Evolutionary conservation across 1,139 yeast genomes (phyloP).

Genomic region (Sugiyamaella pinicola): DNA sequence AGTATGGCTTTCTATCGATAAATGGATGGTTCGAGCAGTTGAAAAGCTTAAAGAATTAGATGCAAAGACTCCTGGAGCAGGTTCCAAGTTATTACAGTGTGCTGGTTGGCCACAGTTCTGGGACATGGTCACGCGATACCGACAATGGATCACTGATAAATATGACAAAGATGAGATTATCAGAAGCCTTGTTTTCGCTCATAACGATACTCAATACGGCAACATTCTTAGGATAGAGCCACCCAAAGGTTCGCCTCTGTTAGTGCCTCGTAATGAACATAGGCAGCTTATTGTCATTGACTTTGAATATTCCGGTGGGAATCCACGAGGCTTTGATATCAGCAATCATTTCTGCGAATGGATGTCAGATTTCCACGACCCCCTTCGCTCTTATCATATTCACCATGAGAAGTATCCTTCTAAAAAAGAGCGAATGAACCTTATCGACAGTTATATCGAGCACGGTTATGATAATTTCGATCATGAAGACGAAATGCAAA

Average conservation of each 20-base stretch:
- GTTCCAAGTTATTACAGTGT: slow-evolving; percentile 37
- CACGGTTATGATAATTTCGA: slow-evolving; percentile 43
- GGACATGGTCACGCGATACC: slow-evolving; percentile 52
- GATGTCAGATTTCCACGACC: slow-evolving; percentile 91
- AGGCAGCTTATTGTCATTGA: slow-evolving; percentile 87
- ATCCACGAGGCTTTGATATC: slow-evolving; percentile 84
- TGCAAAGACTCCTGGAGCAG: slow-evolving; percentile 28
- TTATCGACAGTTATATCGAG: slow-evolving; percentile 70
- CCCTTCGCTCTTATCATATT: slow-evolving; percentile 59
- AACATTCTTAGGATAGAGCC: slow-evolving; percentile 58
- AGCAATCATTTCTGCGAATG: slow-evolving; percentile 88
- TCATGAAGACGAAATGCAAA: slow-evolving; percentile 47
- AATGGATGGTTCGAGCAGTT: slow-evolving; percentile 69
- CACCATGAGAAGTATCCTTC: slow-evolving; percentile 64
- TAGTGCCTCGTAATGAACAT: slow-evolving; percentile 55
- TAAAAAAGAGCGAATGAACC: slow-evolving; percentile 65
- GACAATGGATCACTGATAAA: slow-evolving; percentile 60
- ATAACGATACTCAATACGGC: slow-evolving; percentile 96
- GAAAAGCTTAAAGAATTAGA: slow-evolving; percentile 41
- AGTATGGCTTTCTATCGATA: slow-evolving; percentile 67
- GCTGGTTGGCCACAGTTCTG: slow-evolving; percentile 55
- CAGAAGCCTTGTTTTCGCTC: slow-evolving; percentile 72
- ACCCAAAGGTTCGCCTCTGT: slow-evolving; percentile 47
- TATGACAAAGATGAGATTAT: slow-evolving; percentile 52
- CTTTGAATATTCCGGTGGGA: slow-evolving; percentile 95